phyloP scores from a whole-genome alignment of 768 basidiomycete genomes.

The Phlebiopsis flavidoalba region DNA sequence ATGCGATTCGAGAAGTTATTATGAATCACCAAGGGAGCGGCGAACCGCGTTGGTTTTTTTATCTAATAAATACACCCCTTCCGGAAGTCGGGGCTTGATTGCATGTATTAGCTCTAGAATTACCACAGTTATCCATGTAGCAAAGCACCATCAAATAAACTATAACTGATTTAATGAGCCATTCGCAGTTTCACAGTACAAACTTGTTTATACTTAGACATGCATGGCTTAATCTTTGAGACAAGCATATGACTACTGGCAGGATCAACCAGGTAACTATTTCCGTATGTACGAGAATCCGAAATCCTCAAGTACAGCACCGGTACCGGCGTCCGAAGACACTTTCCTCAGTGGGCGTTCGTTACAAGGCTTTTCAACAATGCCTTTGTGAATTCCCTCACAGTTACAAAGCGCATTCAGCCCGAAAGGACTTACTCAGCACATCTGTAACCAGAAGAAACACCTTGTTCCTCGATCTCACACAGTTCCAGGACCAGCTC shows the following conservation, averaged over 20 bases:
- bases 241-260: slow-evolving; percentile 84
- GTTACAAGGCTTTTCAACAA: slow-evolving; percentile 16
- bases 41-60: slow-evolving; percentile 66
- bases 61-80: slow-evolving; percentile 72
- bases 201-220: slow-evolving; percentile 72
- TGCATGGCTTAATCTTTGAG: slow-evolving; percentile 83
- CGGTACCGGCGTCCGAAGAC: slow-evolving; percentile 11
- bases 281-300: slow-evolving; percentile 21
- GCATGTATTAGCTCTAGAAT: slow-evolving; percentile 77
- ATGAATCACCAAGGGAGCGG: slow-evolving; percentile 69
- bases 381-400: slow-evolving; percentile 15
- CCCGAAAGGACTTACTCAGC: slow-evolving; percentile 9
- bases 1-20: slow-evolving; percentile 70
- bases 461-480: slow-evolving; percentile 43
- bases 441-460: slow-evolving; percentile 19
- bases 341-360: slow-evolving; percentile 15
- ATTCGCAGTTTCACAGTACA: slow-evolving; percentile 77
- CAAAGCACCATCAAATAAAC: slow-evolving; percentile 74
- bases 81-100: slow-evolving; percentile 65
- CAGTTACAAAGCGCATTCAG: slow-evolving; percentile 14
- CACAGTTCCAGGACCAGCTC: slow-evolving; percentile 34
- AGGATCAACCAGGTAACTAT: slow-evolving; percentile 83
- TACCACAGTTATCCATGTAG: slow-evolving; percentile 80
- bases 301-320: slow-evolving; percentile 3
- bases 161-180: slow-evolving; percentile 83